Evolutionary conservation across 208 protist species (phyloP).

Genomic region (Leishmania tarentolae): DNA sequence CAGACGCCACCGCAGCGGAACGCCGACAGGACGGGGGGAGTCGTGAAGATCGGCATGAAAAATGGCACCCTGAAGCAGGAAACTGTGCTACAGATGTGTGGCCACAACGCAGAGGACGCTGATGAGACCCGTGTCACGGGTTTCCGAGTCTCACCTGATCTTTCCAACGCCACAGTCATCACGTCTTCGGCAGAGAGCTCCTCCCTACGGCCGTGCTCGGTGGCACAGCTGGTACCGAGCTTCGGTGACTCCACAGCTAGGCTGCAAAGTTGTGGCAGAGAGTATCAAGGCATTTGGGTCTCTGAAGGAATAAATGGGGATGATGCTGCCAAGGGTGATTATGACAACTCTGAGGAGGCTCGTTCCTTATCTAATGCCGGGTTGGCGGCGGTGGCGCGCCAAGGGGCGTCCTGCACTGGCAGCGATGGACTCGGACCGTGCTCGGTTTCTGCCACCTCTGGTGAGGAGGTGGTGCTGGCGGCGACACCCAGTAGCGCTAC

Average conservation of each 20-base stretch:
- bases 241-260: background rate
- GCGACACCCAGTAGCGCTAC: background rate
- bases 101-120: conserved; percentile 6
- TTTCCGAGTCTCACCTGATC: conserved; percentile 9
- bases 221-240: conserved; percentile 11
- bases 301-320: background rate
- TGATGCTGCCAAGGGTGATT: background rate
- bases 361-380: background rate
- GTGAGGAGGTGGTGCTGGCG: background rate
- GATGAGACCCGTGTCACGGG: background rate
- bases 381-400: background rate
- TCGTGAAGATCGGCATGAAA: background rate
- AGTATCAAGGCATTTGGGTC: background rate
- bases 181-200: conserved; percentile 10
- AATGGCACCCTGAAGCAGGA: background rate
- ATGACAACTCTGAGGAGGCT: background rate
- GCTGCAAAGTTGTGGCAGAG: background rate
- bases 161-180: conserved; percentile 2
- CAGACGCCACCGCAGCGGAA: background rate
- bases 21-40: background rate
- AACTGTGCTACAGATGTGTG: background rate
- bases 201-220: conserved; percentile 19
- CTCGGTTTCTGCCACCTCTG: conserved; percentile 6
- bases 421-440: background rate
- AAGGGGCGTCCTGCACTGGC: background rate